Evolutionary conservation across 805 yeast genomes (phyloP), one percentile per base, ranked within the genome.

Genomic region (Groenewaldozyma tartarivorans): DNA sequence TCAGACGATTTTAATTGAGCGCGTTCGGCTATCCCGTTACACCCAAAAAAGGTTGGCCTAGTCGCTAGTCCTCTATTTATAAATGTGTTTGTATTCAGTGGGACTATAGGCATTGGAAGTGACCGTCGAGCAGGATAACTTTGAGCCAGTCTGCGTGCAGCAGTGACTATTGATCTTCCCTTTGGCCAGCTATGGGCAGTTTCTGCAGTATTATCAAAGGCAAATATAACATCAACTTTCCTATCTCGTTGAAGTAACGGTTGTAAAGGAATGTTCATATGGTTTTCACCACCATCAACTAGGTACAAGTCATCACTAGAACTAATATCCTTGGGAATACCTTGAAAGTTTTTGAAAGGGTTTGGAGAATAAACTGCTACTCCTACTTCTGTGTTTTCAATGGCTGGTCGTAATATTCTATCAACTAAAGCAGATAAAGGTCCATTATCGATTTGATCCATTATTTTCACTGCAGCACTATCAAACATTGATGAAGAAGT

Each of bases 251-350:
- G 81, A 33, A 81, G 51, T 46, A 80, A 64, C 13, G 90, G 87
- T 30, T 63, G 60, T 26, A 78, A 57, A 18, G 90, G 88, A 33
- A 81, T 62, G 48, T 76, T 77, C 56, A 81, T 82, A 3, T 50
- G 42, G 56, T 79, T 85, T 54, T 78, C 85, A 48, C 87, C 88
- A 49, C 88, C 90, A 54, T 81, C 90, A 26, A 72, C 81, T 30
- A 81, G 63, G 52, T 62, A 44, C 35, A 81, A 63, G 13, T 69
- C 54, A 4, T 66, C 65, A 32, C 68, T 54, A 4, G 59, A 46
- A 17, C 58, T 58, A 38, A 76, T 63, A 11, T 64, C 44, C 19
- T 19, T 27, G 26, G 16, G 20, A 7, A 46, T 2, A 58, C 55
- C 11, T 32, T 9, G 11, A 24, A 9, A 9, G 13, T 24, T 24